Conservation (phyloP, 2,329 filamentous ascomycete species). For the Alternaria sp. region DNA sequence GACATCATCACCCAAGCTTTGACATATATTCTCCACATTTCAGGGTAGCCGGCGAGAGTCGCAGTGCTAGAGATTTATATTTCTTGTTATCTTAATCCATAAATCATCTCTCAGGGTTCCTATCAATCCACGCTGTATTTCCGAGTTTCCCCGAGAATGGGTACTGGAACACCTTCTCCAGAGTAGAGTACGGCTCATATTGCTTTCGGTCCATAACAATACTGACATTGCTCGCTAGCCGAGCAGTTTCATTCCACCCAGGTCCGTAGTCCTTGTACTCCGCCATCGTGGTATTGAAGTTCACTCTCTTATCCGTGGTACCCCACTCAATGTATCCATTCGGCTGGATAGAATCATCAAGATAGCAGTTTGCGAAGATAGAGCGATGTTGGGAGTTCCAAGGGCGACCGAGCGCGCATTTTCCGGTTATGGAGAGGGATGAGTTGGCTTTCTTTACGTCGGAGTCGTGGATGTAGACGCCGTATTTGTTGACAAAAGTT, state of each 20-base stretch:
- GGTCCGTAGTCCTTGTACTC: conserved; percentile 64
- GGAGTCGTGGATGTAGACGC: conserved; percentile 69
- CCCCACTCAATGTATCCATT: conserved; percentile 67
- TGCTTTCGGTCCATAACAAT: conserved; percentile 56
- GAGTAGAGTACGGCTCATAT: conserved; percentile 35
- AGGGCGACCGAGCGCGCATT: conserved; percentile 68
- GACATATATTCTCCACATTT: not conserved
- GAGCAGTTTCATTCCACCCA: conserved; percentile 62
- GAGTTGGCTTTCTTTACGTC: conserved; percentile 64
- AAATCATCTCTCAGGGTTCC: conserved; percentile 19
- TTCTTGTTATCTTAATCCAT: rapidly evolving
- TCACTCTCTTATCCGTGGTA: conserved; percentile 51
- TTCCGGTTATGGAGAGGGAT: conserved; percentile 49
- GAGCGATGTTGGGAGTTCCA: conserved; percentile 68
- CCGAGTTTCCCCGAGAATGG: conserved; percentile 53
- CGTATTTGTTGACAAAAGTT: conserved; percentile 72
- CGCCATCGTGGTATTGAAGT: conserved; percentile 62
- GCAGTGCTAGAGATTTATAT: not conserved
- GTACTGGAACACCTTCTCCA: conserved; percentile 43
- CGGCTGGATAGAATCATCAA: conserved; percentile 63
- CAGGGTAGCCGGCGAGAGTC: not conserved
- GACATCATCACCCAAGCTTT: not conserved
- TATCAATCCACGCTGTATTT: conserved; percentile 62
- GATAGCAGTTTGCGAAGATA: conserved; percentile 64
- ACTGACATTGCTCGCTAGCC: conserved; percentile 55